A percentile compares a stretch with the other conserved stretches of the same genome.
Conservation (phyloP, 1,284 basidiomycete species). For the Pseudomicrostroma phylloplanum region DNA sequence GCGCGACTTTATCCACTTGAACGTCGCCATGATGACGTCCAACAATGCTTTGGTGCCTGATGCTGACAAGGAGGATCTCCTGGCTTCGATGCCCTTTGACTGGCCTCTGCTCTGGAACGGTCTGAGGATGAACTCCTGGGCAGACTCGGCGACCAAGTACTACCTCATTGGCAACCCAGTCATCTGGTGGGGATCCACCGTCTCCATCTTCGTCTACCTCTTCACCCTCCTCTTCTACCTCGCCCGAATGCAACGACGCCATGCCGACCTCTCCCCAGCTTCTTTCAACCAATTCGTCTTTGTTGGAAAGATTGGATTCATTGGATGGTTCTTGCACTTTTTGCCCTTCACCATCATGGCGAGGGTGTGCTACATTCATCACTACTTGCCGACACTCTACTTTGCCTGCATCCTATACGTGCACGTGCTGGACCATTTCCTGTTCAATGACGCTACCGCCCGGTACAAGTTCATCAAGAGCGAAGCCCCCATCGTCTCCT, state of each 20-base stretch:
- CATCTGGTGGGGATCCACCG: constrained; percentile 79
- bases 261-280: constrained; percentile 79
- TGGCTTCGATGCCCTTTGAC: constrained; percentile 82
- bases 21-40: constrained; percentile 99
- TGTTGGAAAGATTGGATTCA: constrained; percentile 79
- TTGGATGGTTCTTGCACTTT: constrained; percentile 81
- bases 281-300: constrained; percentile 91
- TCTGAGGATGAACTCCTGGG: constrained; percentile 91
- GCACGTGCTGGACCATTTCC: constrained; percentile 83
- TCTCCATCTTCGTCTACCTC: constrained; percentile 63
- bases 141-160: constrained; percentile 73
- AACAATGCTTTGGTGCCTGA: constrained; percentile 97
- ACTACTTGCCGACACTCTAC: constrained; percentile 83
- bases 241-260: constrained; percentile 77
- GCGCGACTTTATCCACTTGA: constrained; percentile 95
- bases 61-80: constrained; percentile 94
- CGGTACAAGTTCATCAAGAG: constrained; percentile 24
- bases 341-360: constrained; percentile 19
- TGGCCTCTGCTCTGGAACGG: constrained; percentile 89
- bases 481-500: not conserved
- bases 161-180: constrained; percentile 88
- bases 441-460: constrained; percentile 51
- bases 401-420: constrained; percentile 88
- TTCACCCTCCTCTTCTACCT: constrained; percentile 65
- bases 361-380: constrained; percentile 75